Evolutionary conservation across 345 rosid genomes (phyloP).

Genomic region (Schrenkiella parvula): DNA sequence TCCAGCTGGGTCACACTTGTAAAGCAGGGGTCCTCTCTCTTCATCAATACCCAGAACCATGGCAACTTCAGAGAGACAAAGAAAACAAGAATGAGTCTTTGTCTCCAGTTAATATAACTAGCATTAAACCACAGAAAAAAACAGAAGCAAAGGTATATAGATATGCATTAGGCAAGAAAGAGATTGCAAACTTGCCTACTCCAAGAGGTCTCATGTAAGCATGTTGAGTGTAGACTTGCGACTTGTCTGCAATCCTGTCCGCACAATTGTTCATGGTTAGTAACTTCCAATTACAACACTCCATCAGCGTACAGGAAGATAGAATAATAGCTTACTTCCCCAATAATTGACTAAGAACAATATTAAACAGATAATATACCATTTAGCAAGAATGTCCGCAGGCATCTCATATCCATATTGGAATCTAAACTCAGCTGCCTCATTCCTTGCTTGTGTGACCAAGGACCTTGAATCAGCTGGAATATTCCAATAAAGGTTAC

Average conservation of each 20-base stretch:
- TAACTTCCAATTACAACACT: background rate
- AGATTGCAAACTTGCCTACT: constrained; percentile 58
- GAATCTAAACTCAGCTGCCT: constrained; percentile 96
- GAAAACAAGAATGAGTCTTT: background rate
- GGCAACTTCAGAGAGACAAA: constrained; percentile 55
- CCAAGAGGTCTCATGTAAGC: constrained; percentile 99
- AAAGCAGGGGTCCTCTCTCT: constrained; percentile 86
- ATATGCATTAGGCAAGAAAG: background rate
- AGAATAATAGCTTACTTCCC: background rate
- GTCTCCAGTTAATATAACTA: background rate
- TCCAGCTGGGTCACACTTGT: constrained; percentile 99
- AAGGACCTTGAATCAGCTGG: constrained; percentile 98
- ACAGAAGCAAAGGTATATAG: background rate
- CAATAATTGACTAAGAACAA: background rate
- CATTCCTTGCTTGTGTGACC: constrained; percentile 97
- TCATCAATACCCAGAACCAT: constrained; percentile 97
- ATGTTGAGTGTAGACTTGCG: constrained; percentile 98
- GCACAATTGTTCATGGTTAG: background rate
- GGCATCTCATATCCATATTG: constrained; percentile 99
- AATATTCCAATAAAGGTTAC: background rate
- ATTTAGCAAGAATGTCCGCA: constrained; percentile 81
- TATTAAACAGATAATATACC: constrained; percentile 23
- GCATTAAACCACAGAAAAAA: background rate
- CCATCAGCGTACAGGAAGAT: background rate
- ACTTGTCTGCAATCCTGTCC: constrained; percentile 92